Conservation (phyloP, 495 filamentous ascomycete genomes). For the Lasiosphaeriaceae sp. region DNA sequence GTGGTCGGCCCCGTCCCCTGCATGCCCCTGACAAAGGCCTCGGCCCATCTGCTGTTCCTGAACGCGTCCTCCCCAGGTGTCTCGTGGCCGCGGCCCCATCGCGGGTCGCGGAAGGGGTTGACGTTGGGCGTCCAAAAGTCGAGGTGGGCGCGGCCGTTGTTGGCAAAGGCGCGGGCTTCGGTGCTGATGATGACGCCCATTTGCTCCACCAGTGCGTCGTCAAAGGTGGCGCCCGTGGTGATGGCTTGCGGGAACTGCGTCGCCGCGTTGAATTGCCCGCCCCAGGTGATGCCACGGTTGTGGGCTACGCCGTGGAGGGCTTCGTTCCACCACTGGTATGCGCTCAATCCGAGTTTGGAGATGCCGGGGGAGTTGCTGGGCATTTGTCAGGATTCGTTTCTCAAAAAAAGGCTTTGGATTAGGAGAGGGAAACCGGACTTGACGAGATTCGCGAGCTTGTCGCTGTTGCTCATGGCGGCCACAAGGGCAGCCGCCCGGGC, state of each 20-base stretch:
- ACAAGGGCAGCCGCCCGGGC: conserved; percentile 42
- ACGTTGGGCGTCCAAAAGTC: conserved; percentile 68
- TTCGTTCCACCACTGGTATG: conserved; percentile 53
- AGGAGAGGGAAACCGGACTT: conserved; percentile 19
- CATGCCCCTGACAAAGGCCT: conserved; percentile 32
- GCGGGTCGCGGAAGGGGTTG: conserved; percentile 56
- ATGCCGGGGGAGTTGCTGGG: conserved; percentile 30
- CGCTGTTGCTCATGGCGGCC: conserved; percentile 36
- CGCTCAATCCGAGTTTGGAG: conserved; percentile 33
- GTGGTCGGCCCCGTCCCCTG: conserved; percentile 15
- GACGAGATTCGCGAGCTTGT: conserved; percentile 40
- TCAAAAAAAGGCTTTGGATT: no score
- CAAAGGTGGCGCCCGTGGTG: conserved; percentile 41
- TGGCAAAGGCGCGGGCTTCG: conserved; percentile 66
- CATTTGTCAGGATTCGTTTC: neutral
- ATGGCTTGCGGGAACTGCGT: conserved; percentile 49
- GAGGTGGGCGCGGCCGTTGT: conserved; percentile 52
- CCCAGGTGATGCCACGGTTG: conserved; percentile 31
- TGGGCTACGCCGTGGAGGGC: conserved; percentile 46
- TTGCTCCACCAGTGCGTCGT: conserved; percentile 41
- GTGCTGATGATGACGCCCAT: conserved; percentile 49
- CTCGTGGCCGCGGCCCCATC: conserved; percentile 37
- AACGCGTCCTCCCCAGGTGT: conserved; percentile 39
- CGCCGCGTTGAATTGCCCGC: conserved; percentile 39
- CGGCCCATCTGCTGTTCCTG: conserved; percentile 37